Conservation (phyloP, 129 eudicot genomes). For the Flaveria brownii region DNA sequence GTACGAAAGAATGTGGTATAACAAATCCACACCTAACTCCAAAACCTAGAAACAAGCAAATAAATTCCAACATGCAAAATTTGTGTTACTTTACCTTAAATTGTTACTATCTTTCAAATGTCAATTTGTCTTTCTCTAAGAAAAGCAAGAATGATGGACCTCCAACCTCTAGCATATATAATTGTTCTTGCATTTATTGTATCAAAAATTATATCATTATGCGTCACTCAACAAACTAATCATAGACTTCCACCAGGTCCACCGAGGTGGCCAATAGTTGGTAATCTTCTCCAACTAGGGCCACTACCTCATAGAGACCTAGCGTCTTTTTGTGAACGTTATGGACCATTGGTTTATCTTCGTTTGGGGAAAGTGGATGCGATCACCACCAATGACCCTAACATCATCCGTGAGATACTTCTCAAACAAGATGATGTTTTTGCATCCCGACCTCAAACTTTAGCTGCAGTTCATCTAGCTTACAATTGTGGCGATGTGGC, state of each 20-base stretch:
- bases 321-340: constrained; percentile 66
- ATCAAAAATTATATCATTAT: constrained; percentile 20
- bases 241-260: constrained; percentile 83
- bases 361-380: constrained; percentile 76
- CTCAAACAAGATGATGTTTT: constrained; percentile 81
- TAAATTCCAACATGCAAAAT: constrained; percentile 14
- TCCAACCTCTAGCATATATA: constrained; percentile 30
- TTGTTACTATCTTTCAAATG: neutral
- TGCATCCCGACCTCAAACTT: constrained; percentile 86
- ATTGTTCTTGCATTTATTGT: constrained; percentile 32
- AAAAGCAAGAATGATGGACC: constrained; percentile 31
- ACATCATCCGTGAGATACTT: constrained; percentile 81
- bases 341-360: constrained; percentile 84
- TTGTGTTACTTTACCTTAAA: constrained; percentile 24
- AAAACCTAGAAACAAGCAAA: constrained; percentile 25
- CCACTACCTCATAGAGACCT: constrained; percentile 80
- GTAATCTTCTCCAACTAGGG: constrained; percentile 85
- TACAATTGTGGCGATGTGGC: constrained; percentile 94
- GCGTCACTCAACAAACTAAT: constrained; percentile 11
- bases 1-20: constrained; percentile 33
- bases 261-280: constrained; percentile 76
- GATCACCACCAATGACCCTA: constrained; percentile 90
- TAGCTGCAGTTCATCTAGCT: constrained; percentile 76
- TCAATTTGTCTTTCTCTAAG: neutral
- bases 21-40: constrained; percentile 31